These are phyloP conservation scores for Chrysosphaeria jannelii DNA, from an alignment of 2,329 filamentous ascomycete species.

Conservation along the genomic window DNA sequence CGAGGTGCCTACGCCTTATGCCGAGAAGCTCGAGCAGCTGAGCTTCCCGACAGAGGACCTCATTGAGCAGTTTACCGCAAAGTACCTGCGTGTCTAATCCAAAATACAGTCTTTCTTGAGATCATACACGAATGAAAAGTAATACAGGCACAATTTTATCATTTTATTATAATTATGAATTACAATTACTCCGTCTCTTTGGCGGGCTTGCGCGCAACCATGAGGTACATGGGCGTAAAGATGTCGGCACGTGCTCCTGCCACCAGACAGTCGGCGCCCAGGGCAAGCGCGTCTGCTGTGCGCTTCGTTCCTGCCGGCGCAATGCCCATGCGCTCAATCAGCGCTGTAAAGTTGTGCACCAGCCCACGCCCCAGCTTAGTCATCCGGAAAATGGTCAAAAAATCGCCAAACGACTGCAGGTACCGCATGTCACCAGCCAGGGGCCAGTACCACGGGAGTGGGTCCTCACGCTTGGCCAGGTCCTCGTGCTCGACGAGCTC, in stretches of 20 bases:
- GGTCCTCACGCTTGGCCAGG: slow-evolving; percentile 44
- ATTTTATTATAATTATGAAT: too few species aligned
- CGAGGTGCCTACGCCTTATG: slow-evolving; percentile 91
- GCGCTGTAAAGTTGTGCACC: slow-evolving; percentile 47
- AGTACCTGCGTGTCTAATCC: slow-evolving; percentile 40
- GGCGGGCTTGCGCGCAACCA: slow-evolving; percentile 65
- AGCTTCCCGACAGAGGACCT: slow-evolving; percentile 71
- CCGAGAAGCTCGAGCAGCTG: slow-evolving; percentile 78
- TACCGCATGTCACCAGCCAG: slow-evolving; percentile 62
- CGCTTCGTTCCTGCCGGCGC: slow-evolving; percentile 69
- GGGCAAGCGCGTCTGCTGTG: slow-evolving; percentile 69
- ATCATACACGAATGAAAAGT: neutral
- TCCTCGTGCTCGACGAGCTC: slow-evolving; percentile 63
- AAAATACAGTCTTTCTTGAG: neutral
- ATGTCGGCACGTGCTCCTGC: slow-evolving; percentile 65
- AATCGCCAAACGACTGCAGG: slow-evolving; percentile 48
- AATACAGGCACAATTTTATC: too few species aligned
- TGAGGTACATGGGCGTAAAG: slow-evolving; percentile 98
- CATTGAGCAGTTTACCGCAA: slow-evolving; percentile 67
- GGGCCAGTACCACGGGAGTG: slow-evolving; percentile 81
- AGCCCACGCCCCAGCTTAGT: slow-evolving; percentile 51
- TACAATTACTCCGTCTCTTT: too few species aligned
- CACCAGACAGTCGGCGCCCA: slow-evolving; percentile 60
- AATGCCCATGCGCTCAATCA: slow-evolving; percentile 42
- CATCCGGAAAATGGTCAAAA: slow-evolving; percentile 67